Conservation (phyloP, 768 basidiomycete species). For the Lactarius pseudohatsudake region DNA sequence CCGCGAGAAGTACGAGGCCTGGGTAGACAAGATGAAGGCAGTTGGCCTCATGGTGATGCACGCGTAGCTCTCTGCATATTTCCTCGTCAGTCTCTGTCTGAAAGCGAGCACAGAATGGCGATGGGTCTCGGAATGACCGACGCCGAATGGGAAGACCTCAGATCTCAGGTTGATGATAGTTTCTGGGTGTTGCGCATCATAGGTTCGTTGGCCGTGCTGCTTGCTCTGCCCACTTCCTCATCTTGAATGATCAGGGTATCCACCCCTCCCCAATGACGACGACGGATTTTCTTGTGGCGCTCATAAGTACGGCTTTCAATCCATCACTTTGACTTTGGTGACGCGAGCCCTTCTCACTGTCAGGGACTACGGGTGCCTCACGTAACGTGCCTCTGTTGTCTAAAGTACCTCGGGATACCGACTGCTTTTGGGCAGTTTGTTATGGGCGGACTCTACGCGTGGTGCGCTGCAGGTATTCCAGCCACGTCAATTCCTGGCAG, state of each 20-base stretch:
- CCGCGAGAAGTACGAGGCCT: slow-evolving; percentile 60
- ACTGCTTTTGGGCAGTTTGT: slow-evolving; percentile 52
- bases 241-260: slow-evolving; percentile 59
- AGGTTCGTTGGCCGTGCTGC: slow-evolving; percentile 42
- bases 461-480: slow-evolving; percentile 83
- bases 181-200: slow-evolving; percentile 92
- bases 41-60: slow-evolving; percentile 83
- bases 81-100: background rate
- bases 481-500: slow-evolving; percentile 40
- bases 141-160: slow-evolving; percentile 69
- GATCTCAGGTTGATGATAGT: slow-evolving; percentile 71
- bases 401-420: background rate
- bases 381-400: slow-evolving; percentile 45
- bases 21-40: slow-evolving; percentile 84
- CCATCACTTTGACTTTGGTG: slow-evolving; percentile 2
- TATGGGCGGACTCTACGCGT: slow-evolving; percentile 79
- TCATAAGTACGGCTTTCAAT: slow-evolving; percentile 59
- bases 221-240: slow-evolving; percentile 9
- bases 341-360: slow-evolving; percentile 4
- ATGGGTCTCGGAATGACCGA: slow-evolving; percentile 70
- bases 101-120: slow-evolving; percentile 60
- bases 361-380: slow-evolving; percentile 90
- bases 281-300: slow-evolving; percentile 89
- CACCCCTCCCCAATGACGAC: slow-evolving; percentile 74
- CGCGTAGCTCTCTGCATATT: slow-evolving; percentile 48